These are phyloP conservation scores for Heliamphora pulchella DNA, from an alignment of 179 eudicot species.

Conservation along the genomic window DNA sequence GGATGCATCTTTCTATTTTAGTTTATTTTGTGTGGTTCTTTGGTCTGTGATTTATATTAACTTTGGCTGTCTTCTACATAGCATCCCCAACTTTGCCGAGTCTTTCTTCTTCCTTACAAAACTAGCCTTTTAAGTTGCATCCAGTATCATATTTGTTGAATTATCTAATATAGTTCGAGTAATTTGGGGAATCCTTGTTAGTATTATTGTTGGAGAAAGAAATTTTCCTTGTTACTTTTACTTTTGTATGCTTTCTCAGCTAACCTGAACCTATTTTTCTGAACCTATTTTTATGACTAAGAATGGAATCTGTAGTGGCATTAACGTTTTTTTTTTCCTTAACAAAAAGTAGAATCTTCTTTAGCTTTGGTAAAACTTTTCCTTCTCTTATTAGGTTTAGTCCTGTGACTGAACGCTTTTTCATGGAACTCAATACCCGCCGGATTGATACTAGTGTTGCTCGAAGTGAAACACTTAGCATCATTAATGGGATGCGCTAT, in stretches of 20 bases:
- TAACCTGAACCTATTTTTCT: background rate
- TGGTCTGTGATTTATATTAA: background rate
- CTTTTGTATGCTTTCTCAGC: background rate
- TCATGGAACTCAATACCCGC: slow-evolving; percentile 95
- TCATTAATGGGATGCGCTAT: slow-evolving; percentile 96
- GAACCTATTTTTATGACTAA: background rate
- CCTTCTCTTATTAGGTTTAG: slow-evolving; percentile 54
- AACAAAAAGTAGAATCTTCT: background rate
- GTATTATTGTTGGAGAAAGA: background rate
- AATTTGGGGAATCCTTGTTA: background rate
- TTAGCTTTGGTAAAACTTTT: background rate
- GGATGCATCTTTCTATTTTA: background rate
- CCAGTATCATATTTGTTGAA: background rate
- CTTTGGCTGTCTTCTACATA: background rate
- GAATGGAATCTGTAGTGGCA: background rate
- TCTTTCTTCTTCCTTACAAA: background rate
- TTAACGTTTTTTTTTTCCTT: background rate
- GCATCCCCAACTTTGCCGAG: background rate
- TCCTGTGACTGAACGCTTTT: slow-evolving; percentile 96
- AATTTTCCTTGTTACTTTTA: background rate
- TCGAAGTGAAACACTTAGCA: slow-evolving; percentile 89
- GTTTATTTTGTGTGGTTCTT: background rate
- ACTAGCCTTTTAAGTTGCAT: slow-evolving; percentile 5
- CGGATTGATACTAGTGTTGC: slow-evolving; percentile 87
- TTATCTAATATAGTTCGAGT: background rate